Evolutionary conservation across 257 asterid genomes (phyloP).

Genomic region (Przewalskia tangutica): DNA sequence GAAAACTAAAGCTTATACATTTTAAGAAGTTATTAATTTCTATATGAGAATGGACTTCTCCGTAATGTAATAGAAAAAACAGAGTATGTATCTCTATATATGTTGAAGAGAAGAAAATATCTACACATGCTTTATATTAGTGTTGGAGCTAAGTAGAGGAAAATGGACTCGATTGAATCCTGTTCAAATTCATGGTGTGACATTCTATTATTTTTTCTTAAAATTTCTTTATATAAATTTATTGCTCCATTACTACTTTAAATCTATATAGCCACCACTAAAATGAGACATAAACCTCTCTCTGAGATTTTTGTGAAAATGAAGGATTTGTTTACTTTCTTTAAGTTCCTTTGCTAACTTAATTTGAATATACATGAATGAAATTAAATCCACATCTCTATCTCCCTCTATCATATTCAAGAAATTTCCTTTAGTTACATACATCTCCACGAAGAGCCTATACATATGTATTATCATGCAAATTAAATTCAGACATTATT

Average conservation of each 20-base stretch:
- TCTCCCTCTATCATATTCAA: background rate
- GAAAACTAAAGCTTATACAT: background rate
- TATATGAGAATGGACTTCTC: too few species aligned
- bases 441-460: background rate
- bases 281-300: background rate
- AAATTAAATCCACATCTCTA: background rate
- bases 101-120: background rate
- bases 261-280: background rate
- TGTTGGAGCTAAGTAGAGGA: background rate
- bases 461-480: background rate
- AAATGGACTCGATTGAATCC: background rate
- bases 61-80: too few species aligned
- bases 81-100: background rate
- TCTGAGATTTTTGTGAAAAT: background rate
- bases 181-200: background rate
- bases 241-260: background rate
- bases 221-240: background rate
- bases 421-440: background rate
- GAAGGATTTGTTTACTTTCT: background rate
- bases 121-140: too few species aligned
- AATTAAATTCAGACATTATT: background rate
- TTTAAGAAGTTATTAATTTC: background rate
- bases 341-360: background rate
- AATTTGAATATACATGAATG: background rate
- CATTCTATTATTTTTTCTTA: background rate